A percentile compares a stretch with the other conserved stretches of the same genome.
Conservation (phyloP, 169 alveolate genomes). For the Plasmodium malariae region DNA sequence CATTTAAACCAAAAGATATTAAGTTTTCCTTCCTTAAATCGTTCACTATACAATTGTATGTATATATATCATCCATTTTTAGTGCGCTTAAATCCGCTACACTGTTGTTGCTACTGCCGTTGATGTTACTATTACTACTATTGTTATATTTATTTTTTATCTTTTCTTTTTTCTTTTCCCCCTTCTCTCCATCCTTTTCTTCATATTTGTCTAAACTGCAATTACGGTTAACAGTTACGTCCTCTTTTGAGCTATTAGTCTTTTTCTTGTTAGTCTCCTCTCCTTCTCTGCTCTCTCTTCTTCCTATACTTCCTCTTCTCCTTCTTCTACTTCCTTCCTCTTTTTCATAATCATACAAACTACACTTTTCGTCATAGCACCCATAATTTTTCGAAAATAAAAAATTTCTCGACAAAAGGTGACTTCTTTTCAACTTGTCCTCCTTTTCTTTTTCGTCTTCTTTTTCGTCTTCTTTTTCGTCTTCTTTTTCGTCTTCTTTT, state of each 20-base stretch:
- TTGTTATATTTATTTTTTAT: too few species aligned
- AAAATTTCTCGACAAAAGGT: neutral
- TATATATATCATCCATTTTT: slow-evolving; percentile 58
- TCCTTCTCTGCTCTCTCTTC: neutral
- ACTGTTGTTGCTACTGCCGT: neutral
- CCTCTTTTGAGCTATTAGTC: neutral
- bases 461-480: too few species aligned
- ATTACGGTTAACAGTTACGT: neutral
- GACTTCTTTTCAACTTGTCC: neutral
- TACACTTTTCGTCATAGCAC: neutral
- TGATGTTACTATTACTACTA: too few species aligned
- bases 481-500: slow-evolving; percentile 6
- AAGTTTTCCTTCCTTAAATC: slow-evolving; percentile 58
- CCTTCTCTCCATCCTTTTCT: neutral
- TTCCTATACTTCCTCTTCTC: too few species aligned
- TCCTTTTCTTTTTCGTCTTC: neutral
- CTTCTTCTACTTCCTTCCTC: neutral
- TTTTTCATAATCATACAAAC: slow-evolving; percentile 3
- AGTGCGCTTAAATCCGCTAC: slow-evolving; percentile 1
- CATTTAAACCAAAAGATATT: slow-evolving; percentile 16
- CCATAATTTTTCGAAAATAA: slow-evolving; percentile 3
- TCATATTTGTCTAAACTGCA: neutral
- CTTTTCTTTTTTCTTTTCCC: neutral
- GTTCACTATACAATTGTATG: slow-evolving; percentile 40
- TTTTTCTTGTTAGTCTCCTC: neutral